Evolutionary conservation across 495 filamentous ascomycete species (phyloP), one percentile per base, ranked within the genome.

Genomic region (Neurospora sp.): DNA sequence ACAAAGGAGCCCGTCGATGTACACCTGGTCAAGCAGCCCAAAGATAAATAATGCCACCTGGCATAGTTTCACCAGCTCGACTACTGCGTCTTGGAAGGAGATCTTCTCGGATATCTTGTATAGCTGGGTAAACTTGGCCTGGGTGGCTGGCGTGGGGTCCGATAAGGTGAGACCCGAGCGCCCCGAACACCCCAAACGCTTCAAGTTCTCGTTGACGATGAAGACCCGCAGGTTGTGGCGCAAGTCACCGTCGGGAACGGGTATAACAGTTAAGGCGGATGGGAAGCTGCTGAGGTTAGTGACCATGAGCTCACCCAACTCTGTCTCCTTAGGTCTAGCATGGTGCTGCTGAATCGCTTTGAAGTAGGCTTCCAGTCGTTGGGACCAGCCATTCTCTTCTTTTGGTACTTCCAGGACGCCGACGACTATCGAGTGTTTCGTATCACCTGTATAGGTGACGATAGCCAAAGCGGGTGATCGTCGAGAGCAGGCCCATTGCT

Each of bases 401-500:
- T 89, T 88, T 8, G 94, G 94, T 16, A 97, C 91, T 70, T 90
- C 91, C 42, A 99, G 81, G 8, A 98, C 91, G n/a, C 91, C 91
- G 18, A 92, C 94, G 6, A 89, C 78, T 20, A 98, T 88, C 4
- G 83, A 87, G 79, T 97, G 92, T 20, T 91, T 90, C 12, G 88
- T 85, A 76, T 97, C 92, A 20, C 96, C 96, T 0, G 96, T 98
- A 80, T 96, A 98, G 6, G 95, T 97, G 27, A 91, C 91, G 73
- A 99, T 97, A 38, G 97, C 88, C 74, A 96, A 93, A 37, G 94
- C 97, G 8, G 95, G 96, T 76, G 97, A 92, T 40, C 88, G 85
- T 71, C 96, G 89, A 9, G 94, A 97, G 80, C 94, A 97, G 12
- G 93, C 93, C 96, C 96, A 99, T 88, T 99, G 96, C 81, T 98